phyloP scores from a whole-genome alignment of 108 stramenopile species.

The Cyclotella kingstonii region DNA sequence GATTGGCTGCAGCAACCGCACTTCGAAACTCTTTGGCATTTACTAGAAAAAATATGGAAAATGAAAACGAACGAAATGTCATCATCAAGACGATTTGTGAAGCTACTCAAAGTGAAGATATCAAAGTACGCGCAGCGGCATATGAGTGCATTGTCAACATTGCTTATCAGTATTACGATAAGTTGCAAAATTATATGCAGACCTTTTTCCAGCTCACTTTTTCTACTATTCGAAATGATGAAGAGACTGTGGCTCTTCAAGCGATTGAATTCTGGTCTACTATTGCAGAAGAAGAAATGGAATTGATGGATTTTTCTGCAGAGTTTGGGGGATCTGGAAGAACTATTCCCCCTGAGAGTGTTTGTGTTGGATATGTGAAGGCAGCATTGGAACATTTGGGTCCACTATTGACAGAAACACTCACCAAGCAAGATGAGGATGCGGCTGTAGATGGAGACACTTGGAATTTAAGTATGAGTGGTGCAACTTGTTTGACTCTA shows the following conservation, averaged over 20 bases:
- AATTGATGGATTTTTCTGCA: conserved; percentile 68
- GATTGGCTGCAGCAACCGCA: conserved; percentile 87
- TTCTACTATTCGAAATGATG: conserved; percentile 77
- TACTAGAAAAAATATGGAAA: conserved; percentile 90
- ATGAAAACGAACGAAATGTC: conserved; percentile 83
- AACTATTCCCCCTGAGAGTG: conserved; percentile 36
- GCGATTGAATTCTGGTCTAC: conserved; percentile 97
- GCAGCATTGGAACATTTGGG: conserved; percentile 74
- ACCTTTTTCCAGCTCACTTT: conserved; percentile 90
- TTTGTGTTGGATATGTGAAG: conserved; percentile 75
- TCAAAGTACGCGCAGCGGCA: conserved; percentile 71
- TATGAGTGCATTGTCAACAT: conserved; percentile 90
- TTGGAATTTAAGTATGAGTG: conserved; percentile 87
- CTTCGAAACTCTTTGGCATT: conserved; percentile 90
- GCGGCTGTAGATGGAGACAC: conserved; percentile 72
- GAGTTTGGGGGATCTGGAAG: conserved; percentile 53
- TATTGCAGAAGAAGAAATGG: conserved; percentile 87
- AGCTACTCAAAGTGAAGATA: conserved; percentile 80
- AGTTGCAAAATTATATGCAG: conserved; percentile 89
- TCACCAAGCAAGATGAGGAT: conserved; percentile 94
- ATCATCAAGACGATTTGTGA: conserved; percentile 95
- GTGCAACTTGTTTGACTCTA: conserved; percentile 77
- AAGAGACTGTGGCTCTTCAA: conserved; percentile 78
- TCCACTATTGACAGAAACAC: conserved; percentile 79
- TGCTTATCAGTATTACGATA: conserved; percentile 91